phyloP scores from a whole-genome alignment of 345 rosid species.

The Pugionium dolabratum region DNA sequence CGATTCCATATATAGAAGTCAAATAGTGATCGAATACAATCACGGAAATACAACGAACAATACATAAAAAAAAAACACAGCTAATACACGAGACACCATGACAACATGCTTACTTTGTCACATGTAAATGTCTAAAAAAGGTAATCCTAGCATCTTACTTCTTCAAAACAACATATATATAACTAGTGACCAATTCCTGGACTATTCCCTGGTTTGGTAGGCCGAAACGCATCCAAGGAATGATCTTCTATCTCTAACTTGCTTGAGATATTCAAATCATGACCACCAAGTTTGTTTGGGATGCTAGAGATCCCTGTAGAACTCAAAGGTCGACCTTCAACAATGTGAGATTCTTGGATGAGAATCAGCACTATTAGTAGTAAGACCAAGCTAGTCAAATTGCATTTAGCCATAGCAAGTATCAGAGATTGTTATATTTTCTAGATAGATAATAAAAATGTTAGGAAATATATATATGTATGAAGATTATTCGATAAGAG shows the following conservation, averaged over 20 bases:
- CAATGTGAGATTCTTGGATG: constrained; percentile 41
- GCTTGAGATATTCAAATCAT: constrained; percentile 4
- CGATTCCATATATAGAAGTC: constrained; percentile 16
- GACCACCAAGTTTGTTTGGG: constrained; percentile 18
- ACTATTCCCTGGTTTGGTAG: constrained; percentile 61
- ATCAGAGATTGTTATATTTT: constrained; percentile 18
- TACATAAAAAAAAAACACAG: not conserved
- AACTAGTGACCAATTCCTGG: constrained; percentile 64
- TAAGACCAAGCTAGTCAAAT: constrained; percentile 42
- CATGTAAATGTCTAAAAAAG: constrained; percentile 12
- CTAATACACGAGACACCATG: constrained; percentile 18
- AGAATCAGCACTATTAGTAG: constrained; percentile 43
- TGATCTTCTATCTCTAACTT: constrained; percentile 34
- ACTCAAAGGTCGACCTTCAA: constrained; percentile 47
- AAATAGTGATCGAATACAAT: constrained; percentile 30
- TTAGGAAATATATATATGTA: constrained; percentile 6
- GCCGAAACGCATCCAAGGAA: constrained; percentile 50
- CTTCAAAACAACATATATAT: constrained; percentile 15
- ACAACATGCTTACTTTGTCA: constrained; percentile 24
- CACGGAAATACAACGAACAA: constrained; percentile 28
- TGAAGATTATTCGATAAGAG: constrained; percentile 14
- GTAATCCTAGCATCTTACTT: constrained; percentile 5
- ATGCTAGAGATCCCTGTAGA: constrained; percentile 18
- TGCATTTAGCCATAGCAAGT: constrained; percentile 45
- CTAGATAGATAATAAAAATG: not conserved